phyloP scores from a whole-genome alignment of 352 stramenopile genomes.

The Pythium sp. region DNA sequence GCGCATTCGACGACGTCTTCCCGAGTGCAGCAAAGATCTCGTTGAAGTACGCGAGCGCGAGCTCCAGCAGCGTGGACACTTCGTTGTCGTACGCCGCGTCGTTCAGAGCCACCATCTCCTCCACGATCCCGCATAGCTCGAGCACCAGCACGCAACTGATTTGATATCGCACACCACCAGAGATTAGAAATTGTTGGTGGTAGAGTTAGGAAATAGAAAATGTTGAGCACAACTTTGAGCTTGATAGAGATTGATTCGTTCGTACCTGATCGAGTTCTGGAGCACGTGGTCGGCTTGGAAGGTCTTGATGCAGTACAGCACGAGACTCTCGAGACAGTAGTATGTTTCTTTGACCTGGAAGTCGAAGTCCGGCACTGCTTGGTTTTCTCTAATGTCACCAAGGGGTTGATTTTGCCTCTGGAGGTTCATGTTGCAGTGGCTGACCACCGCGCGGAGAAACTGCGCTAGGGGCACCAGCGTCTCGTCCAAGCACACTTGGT shows the following conservation, averaged over 20 bases:
- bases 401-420: neutral
- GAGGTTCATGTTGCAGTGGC: conserved; percentile 58
- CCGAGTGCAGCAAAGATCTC: conserved; percentile 28
- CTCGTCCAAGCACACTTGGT: conserved; percentile 44
- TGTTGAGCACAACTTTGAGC: neutral
- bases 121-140: conserved; percentile 59
- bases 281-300: conserved; percentile 11
- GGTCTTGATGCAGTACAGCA: conserved; percentile 17
- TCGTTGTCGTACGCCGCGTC: neutral
- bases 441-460: conserved; percentile 63
- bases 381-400: neutral
- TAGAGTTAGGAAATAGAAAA: neutral
- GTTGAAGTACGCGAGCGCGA: conserved; percentile 34
- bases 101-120: conserved; percentile 34
- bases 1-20: conserved; percentile 10
- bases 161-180: conserved; percentile 7
- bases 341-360: conserved; percentile 17
- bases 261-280: conserved; percentile 20
- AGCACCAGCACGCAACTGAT: conserved; percentile 64
- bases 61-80: conserved; percentile 14
- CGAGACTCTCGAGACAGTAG: conserved; percentile 11
- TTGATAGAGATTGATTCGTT: neutral
- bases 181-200: neutral
- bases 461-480: conserved; percentile 62
- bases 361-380: conserved; percentile 22